A percentile compares a stretch with the other conserved stretches of the same genome.
phyloP scores from a whole-genome alignment of 2,329 filamentous ascomycete genomes.

The Endoconidiophora polonica region DNA sequence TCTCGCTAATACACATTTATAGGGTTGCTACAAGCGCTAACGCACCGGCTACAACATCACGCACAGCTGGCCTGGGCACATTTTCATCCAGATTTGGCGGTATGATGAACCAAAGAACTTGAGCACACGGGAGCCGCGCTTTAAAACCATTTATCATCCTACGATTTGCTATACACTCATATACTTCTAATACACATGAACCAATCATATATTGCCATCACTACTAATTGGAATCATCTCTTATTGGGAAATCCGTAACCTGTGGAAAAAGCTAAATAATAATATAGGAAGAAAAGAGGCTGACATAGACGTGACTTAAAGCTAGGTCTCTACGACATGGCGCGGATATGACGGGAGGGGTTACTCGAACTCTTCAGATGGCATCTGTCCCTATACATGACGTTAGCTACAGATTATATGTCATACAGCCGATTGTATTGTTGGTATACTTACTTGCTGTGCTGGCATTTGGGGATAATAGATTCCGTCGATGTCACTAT shows the following conservation, averaged over 20 bases:
- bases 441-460: slow-evolving; percentile 50
- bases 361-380: slow-evolving; percentile 30
- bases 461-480: slow-evolving; percentile 73
- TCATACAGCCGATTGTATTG: background rate
- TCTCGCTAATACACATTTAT: slow-evolving; percentile 16
- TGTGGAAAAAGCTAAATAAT: background rate
- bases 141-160: too few species aligned
- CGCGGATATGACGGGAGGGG: background rate
- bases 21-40: slow-evolving; percentile 42
- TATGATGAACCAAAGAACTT: slow-evolving; percentile 13
- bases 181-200: too few species aligned
- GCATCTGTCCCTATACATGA: slow-evolving; percentile 24
- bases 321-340: too few species aligned
- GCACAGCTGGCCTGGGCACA: slow-evolving; percentile 48
- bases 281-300: background rate
- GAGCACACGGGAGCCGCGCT: background rate
- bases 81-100: slow-evolving; percentile 60
- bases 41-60: slow-evolving; percentile 36
- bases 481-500: slow-evolving; percentile 65
- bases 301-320: too few species aligned
- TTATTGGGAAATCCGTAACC: background rate
- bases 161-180: too few species aligned
- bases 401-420: background rate
- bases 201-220: background rate
- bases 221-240: background rate